Percentiles rank a stretch among this genome's conserved stretches.
These are phyloP conservation scores for Colletotrichum melonis DNA, from an alignment of 2,329 filamentous ascomycete genomes.

Conservation along the genomic window DNA sequence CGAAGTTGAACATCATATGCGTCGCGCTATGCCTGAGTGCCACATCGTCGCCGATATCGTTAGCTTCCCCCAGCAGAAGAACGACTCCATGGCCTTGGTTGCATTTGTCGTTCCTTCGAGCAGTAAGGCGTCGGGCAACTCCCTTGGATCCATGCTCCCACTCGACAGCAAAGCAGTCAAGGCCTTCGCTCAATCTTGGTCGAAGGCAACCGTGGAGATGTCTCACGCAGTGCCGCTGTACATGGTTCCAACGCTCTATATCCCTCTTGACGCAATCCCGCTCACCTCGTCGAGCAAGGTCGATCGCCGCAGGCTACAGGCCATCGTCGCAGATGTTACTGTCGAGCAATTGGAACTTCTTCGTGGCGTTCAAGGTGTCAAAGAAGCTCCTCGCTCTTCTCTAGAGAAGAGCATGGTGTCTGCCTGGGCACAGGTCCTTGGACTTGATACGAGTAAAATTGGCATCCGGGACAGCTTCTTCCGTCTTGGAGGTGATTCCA, in stretches of 20 bases:
- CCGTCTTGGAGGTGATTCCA: background rate
- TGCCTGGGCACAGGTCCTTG: background rate
- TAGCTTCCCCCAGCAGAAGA: background rate
- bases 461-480: constrained; percentile 8
- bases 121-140: background rate
- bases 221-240: constrained; percentile 33
- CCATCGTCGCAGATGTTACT: background rate
- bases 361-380: background rate
- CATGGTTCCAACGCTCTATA: constrained; percentile 39
- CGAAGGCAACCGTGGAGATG: background rate
- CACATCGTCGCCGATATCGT: background rate
- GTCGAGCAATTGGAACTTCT: background rate
- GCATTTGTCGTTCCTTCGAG: background rate
- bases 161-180: background rate
- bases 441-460: background rate
- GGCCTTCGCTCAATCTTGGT: background rate
- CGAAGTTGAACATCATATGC: constrained; percentile 40
- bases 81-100: background rate
- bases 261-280: constrained; percentile 38
- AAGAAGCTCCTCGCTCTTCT: background rate
- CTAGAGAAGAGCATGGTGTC: background rate
- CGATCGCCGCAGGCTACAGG: constrained; percentile 30
- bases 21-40: constrained; percentile 1
- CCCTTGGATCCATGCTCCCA: background rate
- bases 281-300: constrained; percentile 37